phyloP scores from a whole-genome alignment of 352 stramenopile species.

The Globisporangium rhizosaccharum region DNA sequence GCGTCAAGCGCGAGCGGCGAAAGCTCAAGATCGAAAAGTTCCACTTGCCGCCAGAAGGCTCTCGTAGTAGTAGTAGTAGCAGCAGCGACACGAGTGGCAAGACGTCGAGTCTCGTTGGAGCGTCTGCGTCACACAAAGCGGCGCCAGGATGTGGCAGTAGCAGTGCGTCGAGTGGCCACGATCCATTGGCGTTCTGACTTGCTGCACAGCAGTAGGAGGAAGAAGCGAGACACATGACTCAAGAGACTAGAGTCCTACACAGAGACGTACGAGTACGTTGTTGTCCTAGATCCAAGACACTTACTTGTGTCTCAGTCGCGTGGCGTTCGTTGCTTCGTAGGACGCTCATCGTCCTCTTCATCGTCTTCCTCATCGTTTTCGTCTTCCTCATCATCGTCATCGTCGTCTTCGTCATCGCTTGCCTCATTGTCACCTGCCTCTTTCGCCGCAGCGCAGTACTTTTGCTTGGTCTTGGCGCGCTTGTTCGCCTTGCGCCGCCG shows the following conservation, averaged over 20 bases:
- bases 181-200: slow-evolving; percentile 13
- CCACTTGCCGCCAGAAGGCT: slow-evolving; percentile 61
- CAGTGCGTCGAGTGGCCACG: background rate
- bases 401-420: slow-evolving; percentile 14
- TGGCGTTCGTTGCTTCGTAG: background rate
- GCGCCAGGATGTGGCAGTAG: background rate
- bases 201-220: background rate
- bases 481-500: slow-evolving; percentile 64
- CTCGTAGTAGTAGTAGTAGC: slow-evolving; percentile 24
- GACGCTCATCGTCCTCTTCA: slow-evolving; percentile 17
- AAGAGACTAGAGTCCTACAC: too few relatives aligned
- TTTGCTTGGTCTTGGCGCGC: slow-evolving; percentile 48
- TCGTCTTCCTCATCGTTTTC: slow-evolving; percentile 13
- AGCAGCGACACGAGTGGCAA: slow-evolving; percentile 7
- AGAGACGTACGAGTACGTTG: background rate
- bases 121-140: slow-evolving; percentile 2
- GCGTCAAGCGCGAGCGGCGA: slow-evolving; percentile 56
- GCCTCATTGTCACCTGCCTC: slow-evolving; percentile 3
- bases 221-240: too few relatives aligned
- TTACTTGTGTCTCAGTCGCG: background rate
- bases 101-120: slow-evolving; percentile 6
- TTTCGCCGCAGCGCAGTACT: slow-evolving; percentile 25
- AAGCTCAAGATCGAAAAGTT: slow-evolving; percentile 82
- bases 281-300: background rate
- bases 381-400: slow-evolving; percentile 8